phyloP scores from a whole-genome alignment of 805 yeast genomes.

The Saccharomycopsis sp. region DNA sequence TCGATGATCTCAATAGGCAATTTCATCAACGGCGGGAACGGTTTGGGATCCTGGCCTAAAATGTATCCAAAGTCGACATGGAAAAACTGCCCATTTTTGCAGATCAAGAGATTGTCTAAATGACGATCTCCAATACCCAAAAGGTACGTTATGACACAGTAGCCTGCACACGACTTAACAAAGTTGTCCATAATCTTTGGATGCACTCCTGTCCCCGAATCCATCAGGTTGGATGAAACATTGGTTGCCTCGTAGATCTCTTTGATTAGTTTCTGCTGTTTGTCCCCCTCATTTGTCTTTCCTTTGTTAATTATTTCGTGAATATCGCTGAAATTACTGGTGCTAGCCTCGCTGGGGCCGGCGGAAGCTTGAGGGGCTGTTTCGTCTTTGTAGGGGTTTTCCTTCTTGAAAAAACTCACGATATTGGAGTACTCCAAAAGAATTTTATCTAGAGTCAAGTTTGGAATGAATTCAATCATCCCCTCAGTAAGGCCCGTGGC shows the following conservation, averaged over 20 bases:
- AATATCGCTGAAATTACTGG: background rate
- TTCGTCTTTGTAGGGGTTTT: conserved; percentile 39
- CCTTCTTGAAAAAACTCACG: conserved; percentile 57
- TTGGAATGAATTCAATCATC: conserved; percentile 89
- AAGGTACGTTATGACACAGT: conserved; percentile 90
- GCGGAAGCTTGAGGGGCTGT: conserved; percentile 31
- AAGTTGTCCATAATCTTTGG: conserved; percentile 84
- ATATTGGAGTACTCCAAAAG: conserved; percentile 71
- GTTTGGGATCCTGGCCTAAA: conserved; percentile 94
- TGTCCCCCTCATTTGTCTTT: background rate
- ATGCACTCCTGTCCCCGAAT: conserved; percentile 33
- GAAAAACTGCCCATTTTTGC: conserved; percentile 83
- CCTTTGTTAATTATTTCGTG: background rate
- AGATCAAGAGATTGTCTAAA: conserved; percentile 77
- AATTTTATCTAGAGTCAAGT: conserved; percentile 79
- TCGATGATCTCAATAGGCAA: conserved; percentile 94
- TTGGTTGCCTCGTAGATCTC: background rate
- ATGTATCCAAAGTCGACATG: conserved; percentile 98
- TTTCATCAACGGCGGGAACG: conserved; percentile 98
- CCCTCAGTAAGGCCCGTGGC: conserved; percentile 93
- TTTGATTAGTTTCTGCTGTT: background rate
- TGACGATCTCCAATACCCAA: conserved; percentile 98
- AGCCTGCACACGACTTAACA: conserved; percentile 94
- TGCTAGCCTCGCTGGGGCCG: background rate
- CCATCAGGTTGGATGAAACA: background rate